Conservation (phyloP, 208 protist species). For the Trypanosoma avium region DNA sequence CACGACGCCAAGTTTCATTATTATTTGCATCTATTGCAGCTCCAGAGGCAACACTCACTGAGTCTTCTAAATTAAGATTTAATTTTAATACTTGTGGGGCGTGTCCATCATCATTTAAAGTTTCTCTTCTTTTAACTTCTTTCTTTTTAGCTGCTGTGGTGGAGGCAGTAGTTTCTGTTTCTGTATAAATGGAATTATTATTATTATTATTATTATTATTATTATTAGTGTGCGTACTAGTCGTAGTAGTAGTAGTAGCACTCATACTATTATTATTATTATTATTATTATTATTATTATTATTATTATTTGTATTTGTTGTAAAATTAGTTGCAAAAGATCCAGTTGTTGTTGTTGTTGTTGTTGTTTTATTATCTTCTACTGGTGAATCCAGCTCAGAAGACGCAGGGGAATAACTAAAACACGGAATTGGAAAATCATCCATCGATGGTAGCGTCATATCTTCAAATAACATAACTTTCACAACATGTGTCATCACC, state of each 20-base stretch:
- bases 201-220: no score
- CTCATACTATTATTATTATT: no score
- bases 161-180: no score
- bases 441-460: slow-evolving; percentile 83
- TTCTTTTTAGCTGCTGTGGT: no score
- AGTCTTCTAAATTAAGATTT: neutral
- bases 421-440: slow-evolving; percentile 69
- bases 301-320: neutral
- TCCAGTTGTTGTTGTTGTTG: neutral
- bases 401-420: slow-evolving; percentile 27
- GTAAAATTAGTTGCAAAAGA: neutral
- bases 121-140: no score
- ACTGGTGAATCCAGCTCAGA: slow-evolving; percentile 1
- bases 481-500: slow-evolving; percentile 66
- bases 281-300: neutral
- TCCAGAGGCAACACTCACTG: neutral
- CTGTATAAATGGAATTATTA: no score
- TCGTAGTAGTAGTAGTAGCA: no score
- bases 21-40: neutral
- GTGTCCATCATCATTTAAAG: no score
- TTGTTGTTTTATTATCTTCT: neutral
- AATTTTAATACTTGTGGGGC: no score
- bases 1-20: neutral
- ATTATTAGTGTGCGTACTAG: no score
- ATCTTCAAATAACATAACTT: slow-evolving; percentile 74